Base-by-base conservation (phyloP, 768 basidiomycete species). In the Cytidiella melzeri region DNA sequence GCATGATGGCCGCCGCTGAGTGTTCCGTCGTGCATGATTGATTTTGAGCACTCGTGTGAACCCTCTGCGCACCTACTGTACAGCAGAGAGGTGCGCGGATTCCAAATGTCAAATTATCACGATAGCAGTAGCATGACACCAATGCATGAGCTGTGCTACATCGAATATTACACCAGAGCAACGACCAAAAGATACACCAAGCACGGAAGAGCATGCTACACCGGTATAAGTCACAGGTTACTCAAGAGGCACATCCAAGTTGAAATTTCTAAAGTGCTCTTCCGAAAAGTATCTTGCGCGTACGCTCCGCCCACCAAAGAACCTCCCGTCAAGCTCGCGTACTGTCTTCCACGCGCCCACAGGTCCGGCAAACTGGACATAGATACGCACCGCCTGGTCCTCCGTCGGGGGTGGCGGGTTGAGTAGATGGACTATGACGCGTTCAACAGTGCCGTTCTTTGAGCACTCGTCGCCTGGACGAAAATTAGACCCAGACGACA, bases 311-410 rank as follows among this genome's bases (percentile, higher is more conserved):
- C 95, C 95, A 11, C 88, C 93, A 61, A 97, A 98, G 63, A 79
- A 95, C 24, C 94, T 75, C 19, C 92, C 95, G 58, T 98, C 92
- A 45, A 97, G 74, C 64, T 95, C 92, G 42, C 92, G 80, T 2
- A 94, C 90, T 0, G 92, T 93, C 67, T 92, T 91, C 94, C 93
- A 98, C 5, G 94, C 95, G 10, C 92, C 95, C 0, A 79, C 93
- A 4, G 90, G 89, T 1, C 94, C 95, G 0, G 83, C 82, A 60
- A 95, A 98, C 45, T 88, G 70, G 13, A 97, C 86, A 62, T 96
- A 98, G 47, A 97, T 84, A 45, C 93, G 83, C 3, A 96, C 86
- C 1, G 84, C 82, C n/a, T 92, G 86, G n/a, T 83, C 82, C 2
- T 80, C 73, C 42, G 84, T 73, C 2, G 66, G 54, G 0, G 90